These are phyloP conservation scores for Exutisphaerella laricina DNA, from an alignment of 2,329 filamentous ascomycete species.

Conservation along the genomic window DNA sequence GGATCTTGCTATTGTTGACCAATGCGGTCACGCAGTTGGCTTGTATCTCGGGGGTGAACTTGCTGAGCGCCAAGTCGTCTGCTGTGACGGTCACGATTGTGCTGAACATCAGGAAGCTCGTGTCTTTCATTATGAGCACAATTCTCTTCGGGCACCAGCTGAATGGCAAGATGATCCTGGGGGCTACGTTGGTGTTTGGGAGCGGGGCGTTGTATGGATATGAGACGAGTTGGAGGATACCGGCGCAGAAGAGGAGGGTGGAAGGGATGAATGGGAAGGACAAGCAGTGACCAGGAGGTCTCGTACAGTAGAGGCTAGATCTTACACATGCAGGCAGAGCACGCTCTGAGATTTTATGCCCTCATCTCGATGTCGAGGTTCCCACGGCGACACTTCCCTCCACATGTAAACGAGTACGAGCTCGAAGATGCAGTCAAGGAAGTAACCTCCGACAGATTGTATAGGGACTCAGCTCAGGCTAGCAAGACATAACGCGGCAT, in stretches of 20 bases:
- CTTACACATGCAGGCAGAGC: too few relatives aligned
- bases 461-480: too few relatives aligned
- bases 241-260: conserved; percentile 27
- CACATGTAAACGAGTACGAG: too few relatives aligned
- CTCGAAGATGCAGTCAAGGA: too few relatives aligned
- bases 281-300: background rate
- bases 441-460: too few relatives aligned
- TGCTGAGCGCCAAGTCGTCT: conserved; percentile 81
- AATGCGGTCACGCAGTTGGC: conserved; percentile 89
- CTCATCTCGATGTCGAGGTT: too few relatives aligned
- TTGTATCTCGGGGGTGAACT: conserved; percentile 92
- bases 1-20: conserved; percentile 63
- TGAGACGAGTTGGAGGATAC: conserved; percentile 52
- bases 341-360: too few relatives aligned
- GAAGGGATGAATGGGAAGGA: too few relatives aligned
- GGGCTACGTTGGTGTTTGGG: conserved; percentile 80
- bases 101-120: conserved; percentile 87
- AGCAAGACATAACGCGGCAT: too few relatives aligned
- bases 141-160: conserved; percentile 89
- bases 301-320: background rate
- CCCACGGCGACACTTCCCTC: too few relatives aligned
- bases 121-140: conserved; percentile 85
- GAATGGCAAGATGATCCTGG: conserved; percentile 67
- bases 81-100: conserved; percentile 96
- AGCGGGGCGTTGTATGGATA: conserved; percentile 88